A percentile compares a stretch with the other conserved stretches of the same genome.
phyloP scores from a whole-genome alignment of 192 early-diverging fungal species.

The Cladochytrium replicatum region DNA sequence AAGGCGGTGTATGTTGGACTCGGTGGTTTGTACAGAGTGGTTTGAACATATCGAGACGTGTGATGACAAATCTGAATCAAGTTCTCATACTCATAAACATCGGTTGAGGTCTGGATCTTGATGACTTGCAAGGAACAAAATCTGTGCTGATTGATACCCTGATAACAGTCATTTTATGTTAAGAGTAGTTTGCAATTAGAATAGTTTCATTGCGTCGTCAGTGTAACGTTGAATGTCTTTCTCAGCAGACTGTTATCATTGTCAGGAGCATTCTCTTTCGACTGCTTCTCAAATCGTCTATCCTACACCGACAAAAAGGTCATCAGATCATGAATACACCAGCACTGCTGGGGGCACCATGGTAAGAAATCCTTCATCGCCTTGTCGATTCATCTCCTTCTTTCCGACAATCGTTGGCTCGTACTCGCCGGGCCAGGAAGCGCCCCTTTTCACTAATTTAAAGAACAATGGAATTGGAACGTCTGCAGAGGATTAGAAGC shows the following conservation, averaged over 20 bases:
- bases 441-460: slow-evolving; percentile 19
- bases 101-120: too few relatives aligned
- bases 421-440: slow-evolving; percentile 41
- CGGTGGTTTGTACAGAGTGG: slow-evolving; percentile 5
- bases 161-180: too few relatives aligned
- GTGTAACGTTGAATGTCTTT: slow-evolving; percentile 44
- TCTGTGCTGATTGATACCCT: too few relatives aligned
- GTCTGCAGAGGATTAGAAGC: not conserved
- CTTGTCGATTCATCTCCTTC: slow-evolving; percentile 8
- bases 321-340: not conserved
- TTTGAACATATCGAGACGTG: slow-evolving; percentile 6
- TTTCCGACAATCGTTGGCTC: slow-evolving; percentile 11
- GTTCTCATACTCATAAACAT: too few relatives aligned
- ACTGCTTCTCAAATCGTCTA: slow-evolving; percentile 17
- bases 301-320: slow-evolving; percentile 15
- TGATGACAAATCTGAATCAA: not conserved
- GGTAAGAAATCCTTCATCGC: slow-evolving; percentile 23
- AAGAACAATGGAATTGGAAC: not conserved
- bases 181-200: too few relatives aligned
- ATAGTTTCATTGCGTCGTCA: too few relatives aligned
- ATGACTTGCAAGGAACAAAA: too few relatives aligned
- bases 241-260: slow-evolving; percentile 28
- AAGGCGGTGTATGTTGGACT: not conserved
- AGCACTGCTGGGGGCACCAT: slow-evolving; percentile 17
- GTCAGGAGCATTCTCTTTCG: slow-evolving; percentile 18